Evolutionary conservation across 2,329 filamentous ascomycete species (phyloP), one percentile per base, ranked within the genome.

Genomic region (Zymoseptoria brevis): DNA sequence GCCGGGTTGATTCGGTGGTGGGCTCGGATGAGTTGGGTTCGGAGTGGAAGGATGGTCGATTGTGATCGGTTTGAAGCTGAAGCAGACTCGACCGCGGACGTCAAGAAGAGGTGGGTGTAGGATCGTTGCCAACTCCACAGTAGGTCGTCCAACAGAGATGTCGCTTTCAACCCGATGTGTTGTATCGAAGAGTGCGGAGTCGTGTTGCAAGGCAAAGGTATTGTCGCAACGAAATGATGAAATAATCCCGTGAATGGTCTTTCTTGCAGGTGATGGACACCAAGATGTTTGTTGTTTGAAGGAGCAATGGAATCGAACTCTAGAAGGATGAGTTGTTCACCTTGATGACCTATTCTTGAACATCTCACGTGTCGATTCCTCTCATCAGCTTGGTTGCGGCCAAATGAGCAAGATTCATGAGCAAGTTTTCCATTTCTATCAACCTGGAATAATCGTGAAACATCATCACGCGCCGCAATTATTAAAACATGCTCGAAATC

Each of bases 381-480:
- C 2, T 2, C 2, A 45, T 24, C 21, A 50, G 54, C 22, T 13
- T 35, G n/a, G n/a, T 30, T 58, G 59, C 45, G 59, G 35, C 24
- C 58, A 53, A 61, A 59, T 61, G 60, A 59, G 59, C 57, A 59
- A 58, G 52, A 29, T 58, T 58, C 21, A 48, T 60, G 59, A 60
- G 59, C 59, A 60, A 50, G 56, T 60, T 58, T 56, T 41, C 2
- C 3, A 4, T 58, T 56, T 21, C 21, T 29, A 11, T 54, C 21
- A 19, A n/a, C 22, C n/a, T n/a, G n/a, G n/a, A n/a, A n/a, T n/a
- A n/a, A 19, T 11, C 50, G 26, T 53, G 2, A 53, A 45, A 16
- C n/a, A n/a, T 2, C 35, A 7, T 16, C 26, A 29, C 22, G 22
- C 35, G 35, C 3, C 35, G 35, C 3, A 16, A 41, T 41, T 13